Conservation (phyloP, 1,139 yeast species). For the Yamadazyma spencermartinsiae region DNA sequence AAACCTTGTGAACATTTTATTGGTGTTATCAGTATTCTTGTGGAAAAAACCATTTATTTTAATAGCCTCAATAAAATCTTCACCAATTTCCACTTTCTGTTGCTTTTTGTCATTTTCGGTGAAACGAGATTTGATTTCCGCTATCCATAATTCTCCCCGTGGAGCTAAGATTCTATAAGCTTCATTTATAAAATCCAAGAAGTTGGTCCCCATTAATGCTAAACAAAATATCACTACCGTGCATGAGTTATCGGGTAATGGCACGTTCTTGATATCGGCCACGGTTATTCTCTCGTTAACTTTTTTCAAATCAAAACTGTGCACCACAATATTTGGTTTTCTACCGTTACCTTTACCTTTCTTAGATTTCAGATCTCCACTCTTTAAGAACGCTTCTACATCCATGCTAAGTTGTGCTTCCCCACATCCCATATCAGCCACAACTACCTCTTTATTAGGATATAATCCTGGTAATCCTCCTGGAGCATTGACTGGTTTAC, state of each 20-base stretch:
- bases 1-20: conserved; percentile 92
- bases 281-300: conserved; percentile 88
- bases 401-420: conserved; percentile 85
- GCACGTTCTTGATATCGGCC: conserved; percentile 91
- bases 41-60: conserved; percentile 84
- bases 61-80: conserved; percentile 75
- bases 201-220: conserved; percentile 96
- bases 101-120: conserved; percentile 45
- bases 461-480: conserved; percentile 84
- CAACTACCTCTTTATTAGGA: conserved; percentile 54
- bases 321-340: conserved; percentile 54
- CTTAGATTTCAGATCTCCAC: conserved; percentile 32
- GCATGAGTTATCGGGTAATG: conserved; percentile 74
- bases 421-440: conserved; percentile 99
- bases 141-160: conserved; percentile 94
- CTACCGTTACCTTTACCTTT: conserved; percentile 24
- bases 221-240: conserved; percentile 87
- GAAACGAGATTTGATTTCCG: conserved; percentile 93
- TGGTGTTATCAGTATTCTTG: conserved; percentile 79
- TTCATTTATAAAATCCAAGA: conserved; percentile 85
- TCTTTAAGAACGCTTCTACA: conserved; percentile 50
- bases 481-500: conserved; percentile 83
- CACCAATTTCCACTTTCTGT: conserved; percentile 49
- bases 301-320: conserved; percentile 87
- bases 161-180: conserved; percentile 87